Conservation (phyloP, 1,139 yeast genomes). For the Hansenula anomala region DNA sequence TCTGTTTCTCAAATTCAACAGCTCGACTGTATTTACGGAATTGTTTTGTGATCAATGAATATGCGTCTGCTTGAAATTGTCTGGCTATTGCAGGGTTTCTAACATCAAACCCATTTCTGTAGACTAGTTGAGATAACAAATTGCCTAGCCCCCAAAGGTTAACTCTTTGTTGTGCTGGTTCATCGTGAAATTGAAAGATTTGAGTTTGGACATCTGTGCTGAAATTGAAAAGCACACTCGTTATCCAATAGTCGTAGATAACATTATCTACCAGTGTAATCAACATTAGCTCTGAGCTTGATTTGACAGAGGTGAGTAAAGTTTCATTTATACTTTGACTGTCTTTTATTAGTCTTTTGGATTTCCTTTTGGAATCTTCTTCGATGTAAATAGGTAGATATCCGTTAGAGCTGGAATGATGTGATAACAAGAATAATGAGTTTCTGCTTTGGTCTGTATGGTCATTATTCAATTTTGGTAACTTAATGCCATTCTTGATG, state of each 20-base stretch:
- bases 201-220: slow-evolving; percentile 4
- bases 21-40: slow-evolving; percentile 6
- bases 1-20: slow-evolving; percentile 9
- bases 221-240: slow-evolving; percentile 12
- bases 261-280: slow-evolving; percentile 18
- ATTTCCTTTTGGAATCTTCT: slow-evolving; percentile 8
- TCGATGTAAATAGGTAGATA: slow-evolving; percentile 19
- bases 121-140: slow-evolving; percentile 9
- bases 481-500: slow-evolving; percentile 9
- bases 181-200: slow-evolving; percentile 12
- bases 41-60: neutral
- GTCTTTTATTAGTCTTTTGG: slow-evolving; percentile 12
- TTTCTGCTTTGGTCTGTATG: slow-evolving; percentile 12
- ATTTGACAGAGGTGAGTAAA: slow-evolving; percentile 10
- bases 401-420: slow-evolving; percentile 16
- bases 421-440: slow-evolving; percentile 16
- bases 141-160: slow-evolving; percentile 9
- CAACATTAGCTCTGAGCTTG: slow-evolving; percentile 19
- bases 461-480: slow-evolving; percentile 18
- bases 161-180: slow-evolving; percentile 4
- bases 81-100: slow-evolving; percentile 19
- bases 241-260: slow-evolving; percentile 20
- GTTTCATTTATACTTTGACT: slow-evolving; percentile 14
- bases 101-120: slow-evolving; percentile 18
- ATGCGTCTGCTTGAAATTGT: neutral